These are phyloP conservation scores for Penicillium occitanis DNA, from an alignment of 2,329 filamentous ascomycete genomes.

Conservation along the genomic window DNA sequence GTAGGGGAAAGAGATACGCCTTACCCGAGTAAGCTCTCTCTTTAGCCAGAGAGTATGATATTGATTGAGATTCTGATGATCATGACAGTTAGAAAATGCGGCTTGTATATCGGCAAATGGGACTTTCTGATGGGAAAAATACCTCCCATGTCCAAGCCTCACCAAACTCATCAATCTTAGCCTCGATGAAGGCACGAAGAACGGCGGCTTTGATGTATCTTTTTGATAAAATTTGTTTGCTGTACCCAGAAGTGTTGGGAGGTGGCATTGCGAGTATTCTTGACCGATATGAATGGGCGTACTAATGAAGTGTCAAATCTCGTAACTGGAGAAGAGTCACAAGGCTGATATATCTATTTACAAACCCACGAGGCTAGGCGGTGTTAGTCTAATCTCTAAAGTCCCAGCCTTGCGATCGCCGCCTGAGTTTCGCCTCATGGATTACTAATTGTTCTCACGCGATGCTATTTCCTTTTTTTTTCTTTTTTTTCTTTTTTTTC, in stretches of 20 bases:
- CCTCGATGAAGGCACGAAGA: background rate
- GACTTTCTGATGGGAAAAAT: background rate
- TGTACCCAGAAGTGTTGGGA: background rate
- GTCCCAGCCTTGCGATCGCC: background rate
- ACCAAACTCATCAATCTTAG: background rate
- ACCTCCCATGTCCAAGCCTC: background rate
- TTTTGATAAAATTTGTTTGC: background rate
- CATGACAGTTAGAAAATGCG: background rate
- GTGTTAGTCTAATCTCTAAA: background rate
- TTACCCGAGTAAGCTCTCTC: background rate
- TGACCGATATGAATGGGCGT: background rate
- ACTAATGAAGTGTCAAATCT: background rate
- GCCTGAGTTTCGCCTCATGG: background rate
- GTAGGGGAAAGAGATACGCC: background rate
- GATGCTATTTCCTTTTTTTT: background rate
- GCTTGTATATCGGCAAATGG: no score
- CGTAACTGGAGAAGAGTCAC: background rate
- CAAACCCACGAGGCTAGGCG: background rate
- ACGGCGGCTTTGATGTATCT: background rate
- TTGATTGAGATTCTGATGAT: background rate
- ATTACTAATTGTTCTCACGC: background rate
- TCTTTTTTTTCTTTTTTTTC: background rate
- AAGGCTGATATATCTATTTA: background rate
- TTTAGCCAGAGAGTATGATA: background rate
- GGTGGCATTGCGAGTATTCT: background rate